Percentiles rank a stretch among this genome's conserved stretches.
phyloP scores from a whole-genome alignment of 176 grass and related monocot species.

The Thalia dealbata region DNA sequence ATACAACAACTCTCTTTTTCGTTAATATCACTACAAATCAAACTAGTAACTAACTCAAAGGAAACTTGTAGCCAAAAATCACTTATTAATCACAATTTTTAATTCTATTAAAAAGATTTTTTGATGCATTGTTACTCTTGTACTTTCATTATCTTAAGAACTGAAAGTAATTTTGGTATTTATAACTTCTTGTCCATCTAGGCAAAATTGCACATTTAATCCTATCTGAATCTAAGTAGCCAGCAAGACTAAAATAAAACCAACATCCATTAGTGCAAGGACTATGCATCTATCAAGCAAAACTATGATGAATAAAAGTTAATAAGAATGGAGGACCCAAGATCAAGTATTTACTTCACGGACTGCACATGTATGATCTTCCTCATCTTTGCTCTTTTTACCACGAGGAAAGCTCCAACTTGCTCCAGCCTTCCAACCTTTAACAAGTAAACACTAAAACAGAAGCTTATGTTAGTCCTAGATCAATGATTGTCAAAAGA shows the following conservation, averaged over 20 bases:
- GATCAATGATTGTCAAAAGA: neutral
- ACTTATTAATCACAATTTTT: neutral
- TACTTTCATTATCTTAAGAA: neutral
- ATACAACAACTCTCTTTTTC: neutral
- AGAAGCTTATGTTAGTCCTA: neutral
- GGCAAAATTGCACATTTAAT: neutral
- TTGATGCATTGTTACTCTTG: neutral
- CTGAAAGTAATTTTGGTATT: neutral
- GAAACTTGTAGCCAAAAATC: neutral
- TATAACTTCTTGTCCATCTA: neutral
- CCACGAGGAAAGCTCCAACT: constrained; percentile 98
- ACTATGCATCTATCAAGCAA: neutral
- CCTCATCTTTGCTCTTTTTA: constrained; percentile 94
- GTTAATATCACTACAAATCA: neutral
- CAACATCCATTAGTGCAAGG: neutral
- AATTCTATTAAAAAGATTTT: neutral
- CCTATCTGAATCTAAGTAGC: neutral
- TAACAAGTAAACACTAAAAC: constrained; percentile 87
- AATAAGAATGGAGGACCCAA: neutral
- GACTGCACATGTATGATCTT: constrained; percentile 84
- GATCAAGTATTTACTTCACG: constrained; percentile 55
- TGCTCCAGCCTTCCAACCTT: constrained; percentile 86
- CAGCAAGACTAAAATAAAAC: neutral
- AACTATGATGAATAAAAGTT: neutral
- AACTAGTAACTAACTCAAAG: neutral